Evolutionary conservation across 345 rosid genomes (phyloP).

Genomic region (Hirschfeldia incana): DNA sequence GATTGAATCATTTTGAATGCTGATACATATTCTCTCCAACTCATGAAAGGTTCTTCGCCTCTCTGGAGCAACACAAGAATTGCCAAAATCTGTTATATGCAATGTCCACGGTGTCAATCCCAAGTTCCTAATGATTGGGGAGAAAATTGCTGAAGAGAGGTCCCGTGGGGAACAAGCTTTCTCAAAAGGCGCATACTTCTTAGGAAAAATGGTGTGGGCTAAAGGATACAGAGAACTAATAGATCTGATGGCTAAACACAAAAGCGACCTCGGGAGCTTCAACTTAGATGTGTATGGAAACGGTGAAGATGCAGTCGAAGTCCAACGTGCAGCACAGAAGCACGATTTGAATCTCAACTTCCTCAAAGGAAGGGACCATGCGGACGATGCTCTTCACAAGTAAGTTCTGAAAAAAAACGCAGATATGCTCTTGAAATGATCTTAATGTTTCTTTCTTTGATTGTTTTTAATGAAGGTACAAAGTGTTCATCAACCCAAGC

Average conservation of each 20-base stretch:
- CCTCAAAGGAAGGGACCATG: constrained; percentile 90
- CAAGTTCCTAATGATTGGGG: constrained; percentile 90
- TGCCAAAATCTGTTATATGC: constrained; percentile 87
- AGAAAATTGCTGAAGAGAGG: constrained; percentile 72
- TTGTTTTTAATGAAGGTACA: constrained; percentile 66
- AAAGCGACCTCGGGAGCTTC: constrained; percentile 76
- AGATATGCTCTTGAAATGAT: neutral
- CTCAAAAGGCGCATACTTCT: constrained; percentile 94
- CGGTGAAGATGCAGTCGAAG: constrained; percentile 93
- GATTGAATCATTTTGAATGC: neutral
- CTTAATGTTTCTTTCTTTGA: neutral
- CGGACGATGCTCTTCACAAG: constrained; percentile 92
- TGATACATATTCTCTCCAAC: neutral
- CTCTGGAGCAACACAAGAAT: constrained; percentile 93
- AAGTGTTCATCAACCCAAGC: constrained; percentile 96
- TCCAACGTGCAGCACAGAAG: constrained; percentile 67
- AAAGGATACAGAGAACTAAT: constrained; percentile 95
- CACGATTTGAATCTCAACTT: constrained; percentile 79
- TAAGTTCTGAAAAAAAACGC: constrained; percentile 31
- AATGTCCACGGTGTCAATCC: constrained; percentile 98
- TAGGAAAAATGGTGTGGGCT: constrained; percentile 99
- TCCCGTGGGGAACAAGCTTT: constrained; percentile 91
- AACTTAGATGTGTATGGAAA: constrained; percentile 92
- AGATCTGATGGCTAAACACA: constrained; percentile 78
- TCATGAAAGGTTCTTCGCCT: constrained; percentile 82